Conservation (phyloP, 768 basidiomycete species). For the Mycena maculata region DNA sequence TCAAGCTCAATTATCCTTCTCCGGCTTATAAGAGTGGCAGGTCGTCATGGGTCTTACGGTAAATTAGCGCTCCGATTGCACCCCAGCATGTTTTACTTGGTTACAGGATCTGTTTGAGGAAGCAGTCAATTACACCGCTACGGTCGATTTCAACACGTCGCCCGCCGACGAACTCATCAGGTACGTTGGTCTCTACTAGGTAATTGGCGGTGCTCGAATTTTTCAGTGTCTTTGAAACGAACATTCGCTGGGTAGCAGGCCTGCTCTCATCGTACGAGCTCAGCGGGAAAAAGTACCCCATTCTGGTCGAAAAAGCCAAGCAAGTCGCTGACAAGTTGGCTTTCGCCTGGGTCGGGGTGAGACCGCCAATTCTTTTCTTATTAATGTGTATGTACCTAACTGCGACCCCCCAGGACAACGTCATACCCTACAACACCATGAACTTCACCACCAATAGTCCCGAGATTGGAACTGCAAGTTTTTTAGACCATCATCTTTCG, state of each 20-base stretch:
- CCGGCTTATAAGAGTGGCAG: conserved; percentile 36
- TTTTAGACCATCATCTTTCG: too few species aligned
- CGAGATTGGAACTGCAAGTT: background rate
- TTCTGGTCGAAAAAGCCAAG: conserved; percentile 70
- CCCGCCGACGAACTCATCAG: conserved; percentile 56
- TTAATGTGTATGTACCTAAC: background rate
- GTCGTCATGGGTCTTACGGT: conserved; percentile 56
- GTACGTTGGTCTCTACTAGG: conserved; percentile 39
- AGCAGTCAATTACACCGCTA: conserved; percentile 51
- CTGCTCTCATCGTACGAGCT: conserved; percentile 77
- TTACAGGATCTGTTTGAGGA: conserved; percentile 55
- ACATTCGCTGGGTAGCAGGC: conserved; percentile 78
- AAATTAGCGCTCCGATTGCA: conserved; percentile 3
- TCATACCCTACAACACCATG: conserved; percentile 55
- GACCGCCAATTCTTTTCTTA: background rate
- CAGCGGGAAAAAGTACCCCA: conserved; percentile 60
- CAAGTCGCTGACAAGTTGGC: conserved; percentile 72
- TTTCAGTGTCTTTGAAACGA: conserved; percentile 77
- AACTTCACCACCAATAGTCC: conserved; percentile 47
- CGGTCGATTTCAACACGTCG: conserved; percentile 63
- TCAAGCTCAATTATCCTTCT: background rate
- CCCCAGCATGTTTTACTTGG: background rate
- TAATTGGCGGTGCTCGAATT: conserved; percentile 29
- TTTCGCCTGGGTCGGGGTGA: conserved; percentile 63
- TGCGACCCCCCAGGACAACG: conserved; percentile 45